Percentiles rank a stretch among this genome's conserved stretches.
Conservation (phyloP, 2,329 filamentous ascomycete genomes). For the Cordyceps farinosa region DNA sequence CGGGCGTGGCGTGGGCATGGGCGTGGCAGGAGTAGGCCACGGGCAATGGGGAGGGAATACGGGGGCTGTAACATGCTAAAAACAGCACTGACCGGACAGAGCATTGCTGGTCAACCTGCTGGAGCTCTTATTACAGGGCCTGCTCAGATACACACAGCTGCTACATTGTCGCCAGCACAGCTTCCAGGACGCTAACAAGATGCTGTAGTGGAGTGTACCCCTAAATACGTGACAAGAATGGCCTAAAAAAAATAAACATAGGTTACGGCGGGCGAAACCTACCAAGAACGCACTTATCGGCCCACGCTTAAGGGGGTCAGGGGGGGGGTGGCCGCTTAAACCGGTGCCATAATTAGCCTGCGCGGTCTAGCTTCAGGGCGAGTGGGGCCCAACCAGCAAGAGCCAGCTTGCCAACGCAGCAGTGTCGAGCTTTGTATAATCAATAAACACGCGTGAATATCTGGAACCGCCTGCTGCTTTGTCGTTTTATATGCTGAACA, state of each 20-base stretch:
- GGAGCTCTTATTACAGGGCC: neutral
- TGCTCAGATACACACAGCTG: neutral
- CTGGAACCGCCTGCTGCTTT: too few species aligned
- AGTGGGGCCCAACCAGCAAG: neutral
- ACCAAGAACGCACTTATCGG: slow-evolving; percentile 16
- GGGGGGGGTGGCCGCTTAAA: neutral
- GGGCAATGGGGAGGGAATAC: neutral
- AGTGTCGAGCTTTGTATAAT: too few species aligned
- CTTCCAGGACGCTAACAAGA: neutral
- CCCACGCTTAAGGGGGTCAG: neutral
- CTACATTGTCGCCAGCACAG: neutral
- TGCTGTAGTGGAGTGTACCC: neutral
- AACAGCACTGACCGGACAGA: neutral
- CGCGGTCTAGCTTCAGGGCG: slow-evolving; percentile 8
- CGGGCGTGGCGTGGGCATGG: neutral
- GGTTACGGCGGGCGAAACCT: slow-evolving; percentile 12
- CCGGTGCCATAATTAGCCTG: neutral
- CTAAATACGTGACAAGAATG: neutral
- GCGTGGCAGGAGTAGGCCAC: neutral
- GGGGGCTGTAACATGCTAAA: neutral
- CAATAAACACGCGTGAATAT: too few species aligned
- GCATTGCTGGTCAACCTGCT: neutral
- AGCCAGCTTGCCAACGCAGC: neutral
- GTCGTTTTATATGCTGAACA: too few species aligned
- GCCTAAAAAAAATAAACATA: neutral